These are phyloP conservation scores for Lyophyllum decastes DNA, from an alignment of 768 basidiomycete genomes.

Conservation along the genomic window DNA sequence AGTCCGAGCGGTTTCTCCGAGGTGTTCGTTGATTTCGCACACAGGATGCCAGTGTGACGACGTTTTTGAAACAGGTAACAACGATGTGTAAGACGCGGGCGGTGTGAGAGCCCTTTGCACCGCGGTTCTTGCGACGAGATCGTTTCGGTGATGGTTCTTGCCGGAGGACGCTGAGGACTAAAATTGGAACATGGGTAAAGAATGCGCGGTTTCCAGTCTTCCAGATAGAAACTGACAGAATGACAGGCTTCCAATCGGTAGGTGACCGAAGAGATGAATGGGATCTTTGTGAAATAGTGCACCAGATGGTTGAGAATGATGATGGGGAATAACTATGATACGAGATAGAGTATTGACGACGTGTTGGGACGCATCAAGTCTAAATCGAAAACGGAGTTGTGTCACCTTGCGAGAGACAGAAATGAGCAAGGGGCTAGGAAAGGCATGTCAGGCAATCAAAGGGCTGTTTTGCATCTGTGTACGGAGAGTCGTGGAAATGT, in stretches of 20 bases:
- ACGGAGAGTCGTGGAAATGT: not conserved
- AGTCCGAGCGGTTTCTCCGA: slow-evolving; percentile 1
- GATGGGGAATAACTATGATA: not conserved
- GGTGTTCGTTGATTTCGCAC: not conserved
- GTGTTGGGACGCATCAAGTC: not conserved
- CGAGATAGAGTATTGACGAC: not conserved
- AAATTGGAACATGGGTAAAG: slow-evolving; percentile 8
- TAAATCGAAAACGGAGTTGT: not conserved
- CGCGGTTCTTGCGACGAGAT: not conserved
- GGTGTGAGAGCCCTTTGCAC: not conserved
- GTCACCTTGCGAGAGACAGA: not conserved
- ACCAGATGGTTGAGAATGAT: not conserved
- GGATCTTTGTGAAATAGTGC: not conserved
- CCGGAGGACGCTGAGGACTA: slow-evolving; percentile 1
- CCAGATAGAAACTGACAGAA: not conserved
- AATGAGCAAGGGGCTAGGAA: not conserved
- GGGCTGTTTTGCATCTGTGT: not conserved
- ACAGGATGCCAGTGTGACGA: not conserved
- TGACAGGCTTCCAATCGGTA: slow-evolving; percentile 4
- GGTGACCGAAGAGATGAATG: slow-evolving; percentile 1
- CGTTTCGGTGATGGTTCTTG: not conserved
- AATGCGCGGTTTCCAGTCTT: not conserved
- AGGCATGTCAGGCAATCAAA: not conserved
- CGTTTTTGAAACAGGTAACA: not conserved
- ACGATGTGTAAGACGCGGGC: not conserved